phyloP scores from a whole-genome alignment of 305 asterid species.

The Fraxinus floribunda region DNA sequence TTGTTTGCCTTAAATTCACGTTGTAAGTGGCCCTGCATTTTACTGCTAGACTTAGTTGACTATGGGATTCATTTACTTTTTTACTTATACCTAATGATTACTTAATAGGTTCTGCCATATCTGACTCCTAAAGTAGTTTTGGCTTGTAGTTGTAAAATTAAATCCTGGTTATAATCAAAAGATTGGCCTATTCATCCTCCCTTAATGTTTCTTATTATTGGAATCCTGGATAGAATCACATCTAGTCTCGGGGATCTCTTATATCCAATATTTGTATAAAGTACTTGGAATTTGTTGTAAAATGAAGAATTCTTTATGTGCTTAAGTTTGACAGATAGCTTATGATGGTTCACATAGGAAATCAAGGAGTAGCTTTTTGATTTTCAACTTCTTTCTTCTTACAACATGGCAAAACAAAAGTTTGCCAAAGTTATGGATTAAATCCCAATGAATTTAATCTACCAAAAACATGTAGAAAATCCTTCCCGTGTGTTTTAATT shows the following conservation, averaged over 20 bases:
- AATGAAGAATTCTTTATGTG: neutral
- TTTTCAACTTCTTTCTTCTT: neutral
- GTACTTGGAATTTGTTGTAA: neutral
- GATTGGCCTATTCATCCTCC: neutral
- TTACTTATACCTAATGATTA: neutral
- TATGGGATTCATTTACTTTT: neutral
- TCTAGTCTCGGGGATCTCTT: neutral
- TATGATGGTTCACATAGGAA: neutral
- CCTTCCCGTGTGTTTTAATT: neutral
- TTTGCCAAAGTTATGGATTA: neutral
- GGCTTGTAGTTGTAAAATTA: neutral
- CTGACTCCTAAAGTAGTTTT: neutral
- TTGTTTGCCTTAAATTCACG: neutral
- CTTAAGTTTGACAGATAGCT: neutral
- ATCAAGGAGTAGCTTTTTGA: neutral
- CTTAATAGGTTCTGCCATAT: neutral
- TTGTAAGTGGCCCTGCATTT: neutral
- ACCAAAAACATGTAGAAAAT: neutral
- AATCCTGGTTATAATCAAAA: neutral
- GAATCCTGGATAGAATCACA: neutral
- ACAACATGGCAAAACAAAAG: neutral
- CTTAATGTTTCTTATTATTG: neutral
- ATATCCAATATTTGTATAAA: neutral
- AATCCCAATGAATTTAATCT: neutral
- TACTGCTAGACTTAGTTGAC: neutral